Percentiles rank a stretch among this genome's conserved stretches.
phyloP scores from a whole-genome alignment of 352 stramenopile genomes.

The Globisporangium camurandrum region DNA sequence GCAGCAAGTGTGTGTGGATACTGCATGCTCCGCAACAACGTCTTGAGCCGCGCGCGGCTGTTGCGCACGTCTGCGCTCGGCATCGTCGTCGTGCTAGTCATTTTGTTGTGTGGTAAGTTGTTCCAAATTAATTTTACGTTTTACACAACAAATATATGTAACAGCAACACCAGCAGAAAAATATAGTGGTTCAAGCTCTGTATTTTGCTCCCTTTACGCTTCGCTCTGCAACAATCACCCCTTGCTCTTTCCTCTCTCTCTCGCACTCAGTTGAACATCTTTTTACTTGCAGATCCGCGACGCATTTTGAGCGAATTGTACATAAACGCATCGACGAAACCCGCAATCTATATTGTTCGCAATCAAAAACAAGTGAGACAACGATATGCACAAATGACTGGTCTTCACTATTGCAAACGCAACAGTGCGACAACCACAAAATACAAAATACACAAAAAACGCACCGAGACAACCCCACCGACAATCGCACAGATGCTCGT shows the following conservation, averaged over 20 bases:
- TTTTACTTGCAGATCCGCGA: slow-evolving; percentile 21
- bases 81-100: neutral
- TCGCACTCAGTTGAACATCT: slow-evolving; percentile 17
- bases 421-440: neutral
- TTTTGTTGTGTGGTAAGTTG: neutral
- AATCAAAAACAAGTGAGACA: neutral
- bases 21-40: slow-evolving; percentile 40
- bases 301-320: slow-evolving; percentile 76
- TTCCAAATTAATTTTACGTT: too few species aligned
- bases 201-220: too few species aligned
- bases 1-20: slow-evolving; percentile 37
- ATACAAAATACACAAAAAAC: slow-evolving; percentile 8
- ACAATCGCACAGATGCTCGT: slow-evolving; percentile 81
- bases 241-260: neutral
- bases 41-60: slow-evolving; percentile 43
- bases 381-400: neutral
- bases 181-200: too few species aligned
- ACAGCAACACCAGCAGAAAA: too few species aligned
- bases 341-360: slow-evolving; percentile 47
- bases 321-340: slow-evolving; percentile 83
- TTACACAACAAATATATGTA: too few species aligned
- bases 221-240: too few species aligned
- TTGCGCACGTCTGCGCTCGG: slow-evolving; percentile 41
- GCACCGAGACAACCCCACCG: slow-evolving; percentile 75
- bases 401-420: neutral